Evolutionary conservation across 768 basidiomycete genomes (phyloP).

Genomic region (Leucogyrophana mollusca): DNA sequence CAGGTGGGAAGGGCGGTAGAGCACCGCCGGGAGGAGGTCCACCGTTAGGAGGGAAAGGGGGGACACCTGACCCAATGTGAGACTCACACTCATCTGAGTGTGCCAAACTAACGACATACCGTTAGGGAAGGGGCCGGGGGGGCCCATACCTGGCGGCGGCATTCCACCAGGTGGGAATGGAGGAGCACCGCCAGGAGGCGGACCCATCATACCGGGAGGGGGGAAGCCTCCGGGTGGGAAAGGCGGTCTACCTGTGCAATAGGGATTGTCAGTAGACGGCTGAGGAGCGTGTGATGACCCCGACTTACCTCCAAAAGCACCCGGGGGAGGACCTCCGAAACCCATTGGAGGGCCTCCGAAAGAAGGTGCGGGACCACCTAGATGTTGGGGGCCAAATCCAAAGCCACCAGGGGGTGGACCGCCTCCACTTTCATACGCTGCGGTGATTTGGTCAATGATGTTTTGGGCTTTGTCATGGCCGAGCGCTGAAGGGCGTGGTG

Average conservation of each 20-base stretch:
- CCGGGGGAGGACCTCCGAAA: conserved; percentile 51
- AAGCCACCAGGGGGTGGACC: conserved; percentile 88
- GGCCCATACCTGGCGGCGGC: conserved; percentile 44
- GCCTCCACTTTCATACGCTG: conserved; percentile 83
- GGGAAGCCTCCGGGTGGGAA: conserved; percentile 62
- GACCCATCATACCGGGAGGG: conserved; percentile 47
- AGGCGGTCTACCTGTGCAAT: conserved; percentile 55
- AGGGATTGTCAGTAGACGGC: conserved; percentile 6
- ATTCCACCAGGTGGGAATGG: conserved; percentile 69
- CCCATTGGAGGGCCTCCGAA: conserved; percentile 32
- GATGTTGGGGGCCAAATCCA: conserved; percentile 81
- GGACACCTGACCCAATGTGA: conserved; percentile 28
- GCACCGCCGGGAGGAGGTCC: conserved; percentile 31
- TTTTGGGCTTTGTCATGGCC: conserved; percentile 97
- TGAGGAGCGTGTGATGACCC: conserved; percentile 7
- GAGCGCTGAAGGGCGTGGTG: conserved; percentile 49
- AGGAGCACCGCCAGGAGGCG: conserved; percentile 59
- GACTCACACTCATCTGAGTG: neutral
- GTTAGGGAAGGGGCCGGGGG: conserved; percentile 46
- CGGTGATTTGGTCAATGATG: conserved; percentile 98
- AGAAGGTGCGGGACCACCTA: conserved; percentile 49
- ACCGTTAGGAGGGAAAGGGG: conserved; percentile 53
- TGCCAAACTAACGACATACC: conserved; percentile 33
- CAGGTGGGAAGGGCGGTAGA: conserved; percentile 28
- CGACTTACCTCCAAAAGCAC: conserved; percentile 46